Conservation (phyloP, 179 eudicot genomes). For the Vitellaria paradoxa region DNA sequence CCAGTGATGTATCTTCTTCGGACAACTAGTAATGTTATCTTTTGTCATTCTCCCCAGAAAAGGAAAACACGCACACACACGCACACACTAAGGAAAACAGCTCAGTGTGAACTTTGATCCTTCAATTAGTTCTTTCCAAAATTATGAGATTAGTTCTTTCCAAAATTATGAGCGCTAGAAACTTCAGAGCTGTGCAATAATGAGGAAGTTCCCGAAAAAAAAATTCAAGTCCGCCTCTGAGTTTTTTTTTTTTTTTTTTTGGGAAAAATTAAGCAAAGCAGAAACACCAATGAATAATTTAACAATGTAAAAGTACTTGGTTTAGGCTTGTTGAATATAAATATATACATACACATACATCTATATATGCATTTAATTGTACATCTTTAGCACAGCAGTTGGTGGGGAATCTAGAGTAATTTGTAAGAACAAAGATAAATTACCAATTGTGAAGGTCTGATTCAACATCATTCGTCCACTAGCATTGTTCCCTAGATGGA, state of each 20-base stretch:
- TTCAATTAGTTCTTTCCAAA: not conserved
- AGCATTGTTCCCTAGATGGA: slow-evolving; percentile 64
- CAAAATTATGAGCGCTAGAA: not conserved
- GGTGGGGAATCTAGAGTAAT: not conserved
- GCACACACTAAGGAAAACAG: not conserved
- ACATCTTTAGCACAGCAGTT: not conserved
- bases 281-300: too few species aligned
- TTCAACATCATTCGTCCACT: slow-evolving; percentile 78
- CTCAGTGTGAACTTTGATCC: not conserved
- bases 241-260: too few species aligned
- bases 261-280: too few species aligned
- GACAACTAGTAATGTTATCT: not conserved
- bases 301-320: too few species aligned
- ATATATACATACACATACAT: not conserved
- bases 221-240: not conserved
- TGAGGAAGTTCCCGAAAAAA: not conserved
- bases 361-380: not conserved
- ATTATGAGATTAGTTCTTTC: not conserved
- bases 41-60: not conserved
- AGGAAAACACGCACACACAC: not conserved
- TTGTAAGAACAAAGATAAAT: slow-evolving; percentile 3
- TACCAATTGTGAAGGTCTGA: slow-evolving; percentile 95
- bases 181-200: not conserved
- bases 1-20: not conserved
- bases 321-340: too few species aligned